Base-by-base conservation (phyloP, 768 basidiomycete genomes). In the Amanita pseudoporphyria region DNA sequence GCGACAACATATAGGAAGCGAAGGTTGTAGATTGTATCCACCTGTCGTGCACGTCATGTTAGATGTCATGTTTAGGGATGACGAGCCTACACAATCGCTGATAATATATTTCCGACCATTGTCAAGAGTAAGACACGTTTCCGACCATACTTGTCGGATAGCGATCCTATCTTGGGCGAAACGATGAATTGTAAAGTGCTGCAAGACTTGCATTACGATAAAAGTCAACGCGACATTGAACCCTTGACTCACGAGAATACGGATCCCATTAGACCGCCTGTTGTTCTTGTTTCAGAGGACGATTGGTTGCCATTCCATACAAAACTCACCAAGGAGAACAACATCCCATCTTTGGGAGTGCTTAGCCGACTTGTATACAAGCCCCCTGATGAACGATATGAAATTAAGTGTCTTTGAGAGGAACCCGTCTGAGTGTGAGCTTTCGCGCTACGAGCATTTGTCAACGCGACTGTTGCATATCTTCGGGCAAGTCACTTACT, bases 1-100 rank as follows among this genome's bases (percentile, higher is more conserved):
- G 79, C 7, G 93, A 92, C 21, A 94, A 77, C 72, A 92, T 74
- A 62, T 90, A 97, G 0, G 87, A 83, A 1, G 85, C 87, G 63
- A 96, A 97, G 0, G 87, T 81, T 2, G 93, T 93, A 0, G 91
- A 91, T 59, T 84, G 77, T 40, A 94, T 75, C 92, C 92, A 96
- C 38, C 91, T 92, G 56, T 38, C 35, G 38, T 30, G 22, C 51
- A 7, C 22, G 21, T 31, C 2, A 19, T 43, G 32, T 51, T 18
- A 41, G 37, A 42, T 26, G 30, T 18, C 19, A 18, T n/a, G 16
- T n/a, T 12, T 16, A 28, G 46, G 14, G 47, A 43, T 14, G 43
- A 31, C n/a, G 24, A 22, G 73, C 84, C 57, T 67, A 94, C 81
- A 95, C 71, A 14, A 86, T 56, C 1, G 91, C 92, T n/a, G 90